Evolutionary conservation across 805 yeast species (phyloP).

Genomic region (Candida sphagnicola): DNA sequence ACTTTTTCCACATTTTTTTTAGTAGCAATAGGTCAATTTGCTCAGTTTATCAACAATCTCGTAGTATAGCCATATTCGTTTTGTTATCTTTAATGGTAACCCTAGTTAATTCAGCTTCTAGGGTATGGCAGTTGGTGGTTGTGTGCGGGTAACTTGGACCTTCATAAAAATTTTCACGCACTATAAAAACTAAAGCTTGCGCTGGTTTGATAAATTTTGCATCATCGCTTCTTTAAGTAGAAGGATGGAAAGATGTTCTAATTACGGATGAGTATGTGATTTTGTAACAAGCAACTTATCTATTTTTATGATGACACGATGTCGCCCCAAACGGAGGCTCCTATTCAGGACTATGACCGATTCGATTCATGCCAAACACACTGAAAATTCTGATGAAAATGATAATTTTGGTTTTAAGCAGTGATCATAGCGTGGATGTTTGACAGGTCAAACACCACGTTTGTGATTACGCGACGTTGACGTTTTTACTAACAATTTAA

Average conservation of each 20-base stretch:
- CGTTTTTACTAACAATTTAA: slow-evolving; percentile 9
- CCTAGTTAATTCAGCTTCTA: too few relatives aligned
- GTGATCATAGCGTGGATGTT: too few relatives aligned
- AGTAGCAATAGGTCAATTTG: too few relatives aligned
- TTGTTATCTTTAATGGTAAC: too few relatives aligned
- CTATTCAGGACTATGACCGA: slow-evolving; percentile 63
- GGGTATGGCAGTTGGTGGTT: too few relatives aligned
- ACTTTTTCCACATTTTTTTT: too few relatives aligned
- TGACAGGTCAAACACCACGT: too few relatives aligned
- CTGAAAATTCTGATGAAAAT: slow-evolving; percentile 57
- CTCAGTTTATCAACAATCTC: too few relatives aligned
- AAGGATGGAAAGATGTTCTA: neutral
- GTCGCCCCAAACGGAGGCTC: slow-evolving; percentile 77
- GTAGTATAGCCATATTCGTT: too few relatives aligned
- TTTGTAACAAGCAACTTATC: neutral
- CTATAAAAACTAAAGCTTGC: neutral
- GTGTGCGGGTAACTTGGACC: neutral
- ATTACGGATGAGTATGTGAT: neutral
- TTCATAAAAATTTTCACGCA: neutral
- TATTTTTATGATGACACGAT: slow-evolving; percentile 53
- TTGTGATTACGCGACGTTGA: too few relatives aligned
- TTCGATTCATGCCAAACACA: slow-evolving; percentile 60
- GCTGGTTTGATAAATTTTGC: neutral
- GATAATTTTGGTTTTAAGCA: too few relatives aligned
- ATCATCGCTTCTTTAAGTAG: neutral